A percentile compares a stretch with the other conserved stretches of the same genome.
Evolutionary conservation across 1,284 basidiomycete species (phyloP).

Genomic region (Puccinia hordei): DNA sequence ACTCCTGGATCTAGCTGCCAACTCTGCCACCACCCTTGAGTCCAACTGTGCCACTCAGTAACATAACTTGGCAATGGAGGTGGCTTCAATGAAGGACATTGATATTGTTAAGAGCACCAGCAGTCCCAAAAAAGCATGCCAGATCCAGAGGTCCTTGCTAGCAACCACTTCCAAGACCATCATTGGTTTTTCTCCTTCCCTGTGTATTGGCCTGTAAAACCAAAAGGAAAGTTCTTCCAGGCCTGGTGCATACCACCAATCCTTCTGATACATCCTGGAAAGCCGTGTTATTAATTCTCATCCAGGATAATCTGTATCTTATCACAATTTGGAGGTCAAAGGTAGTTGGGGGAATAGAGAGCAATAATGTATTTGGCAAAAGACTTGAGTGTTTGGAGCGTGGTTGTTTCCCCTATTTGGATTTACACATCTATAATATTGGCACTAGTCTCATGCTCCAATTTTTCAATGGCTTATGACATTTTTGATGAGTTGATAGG

Average conservation of each 20-base stretch:
- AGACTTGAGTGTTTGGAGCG: not conserved
- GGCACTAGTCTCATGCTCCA: no score
- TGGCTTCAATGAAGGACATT: no score
- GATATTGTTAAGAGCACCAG: no score
- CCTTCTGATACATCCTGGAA: not conserved
- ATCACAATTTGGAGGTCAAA: not conserved
- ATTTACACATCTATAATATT: no score
- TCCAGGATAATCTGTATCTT: not conserved
- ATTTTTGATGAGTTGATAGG: not conserved
- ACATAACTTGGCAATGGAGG: no score
- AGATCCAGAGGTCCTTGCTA: no score
- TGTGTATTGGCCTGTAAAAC: conserved; percentile 16
- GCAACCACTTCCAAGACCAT: conserved; percentile 13
- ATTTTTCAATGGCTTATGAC: not conserved
- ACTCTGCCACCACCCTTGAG: no score
- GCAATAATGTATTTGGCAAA: not conserved
- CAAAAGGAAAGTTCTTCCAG: conserved; percentile 12
- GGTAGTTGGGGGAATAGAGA: not conserved
- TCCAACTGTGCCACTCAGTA: no score
- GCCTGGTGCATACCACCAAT: no score
- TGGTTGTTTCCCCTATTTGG: not conserved
- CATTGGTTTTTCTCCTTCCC: not conserved
- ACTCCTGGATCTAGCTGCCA: no score
- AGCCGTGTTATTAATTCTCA: not conserved
- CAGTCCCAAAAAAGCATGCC: no score